phyloP scores from a whole-genome alignment of 176 grass and related monocot species.

The Bonia amplexicaulis region DNA sequence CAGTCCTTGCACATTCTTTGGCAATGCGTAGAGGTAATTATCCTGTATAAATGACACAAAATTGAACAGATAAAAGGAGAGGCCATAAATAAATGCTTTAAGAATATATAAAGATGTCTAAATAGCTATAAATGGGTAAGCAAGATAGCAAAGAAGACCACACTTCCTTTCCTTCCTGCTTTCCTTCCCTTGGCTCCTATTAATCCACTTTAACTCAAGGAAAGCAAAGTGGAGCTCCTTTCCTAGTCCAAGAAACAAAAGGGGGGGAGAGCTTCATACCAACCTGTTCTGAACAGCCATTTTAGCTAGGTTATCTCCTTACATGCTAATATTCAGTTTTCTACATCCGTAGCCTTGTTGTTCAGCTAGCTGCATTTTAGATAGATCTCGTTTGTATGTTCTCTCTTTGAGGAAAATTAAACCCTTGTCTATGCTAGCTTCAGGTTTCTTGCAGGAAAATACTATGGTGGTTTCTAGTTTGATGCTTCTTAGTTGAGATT shows the following conservation, averaged over 20 bases:
- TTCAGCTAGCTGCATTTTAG: constrained; percentile 20
- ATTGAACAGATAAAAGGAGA: constrained; percentile 12
- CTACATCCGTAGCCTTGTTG: neutral
- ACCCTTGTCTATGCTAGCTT: constrained; percentile 3
- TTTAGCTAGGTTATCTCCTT: constrained; percentile 34
- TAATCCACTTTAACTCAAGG: constrained; percentile 21
- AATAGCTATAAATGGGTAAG: constrained; percentile 41
- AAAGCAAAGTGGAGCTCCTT: constrained; percentile 24
- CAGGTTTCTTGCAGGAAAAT: constrained; percentile 25
- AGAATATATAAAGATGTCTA: constrained; percentile 22
- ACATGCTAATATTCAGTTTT: constrained; percentile 30
- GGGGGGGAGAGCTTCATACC: neutral
- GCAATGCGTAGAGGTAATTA: neutral
- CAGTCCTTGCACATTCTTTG: neutral
- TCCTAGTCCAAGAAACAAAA: constrained; percentile 38
- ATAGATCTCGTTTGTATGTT: constrained; percentile 23
- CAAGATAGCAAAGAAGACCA: constrained; percentile 26
- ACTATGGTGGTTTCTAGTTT: neutral
- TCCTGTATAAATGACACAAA: neutral
- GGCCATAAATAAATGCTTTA: constrained; percentile 12
- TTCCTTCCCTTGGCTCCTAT: constrained; percentile 12
- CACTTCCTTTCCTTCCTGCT: neutral
- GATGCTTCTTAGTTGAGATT: constrained; percentile 5
- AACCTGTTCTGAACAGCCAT: neutral
- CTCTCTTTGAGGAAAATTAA: constrained; percentile 22